These are phyloP conservation scores for Diophrys appendiculata DNA, from an alignment of 73 alveolate species.

Conservation along the genomic window DNA sequence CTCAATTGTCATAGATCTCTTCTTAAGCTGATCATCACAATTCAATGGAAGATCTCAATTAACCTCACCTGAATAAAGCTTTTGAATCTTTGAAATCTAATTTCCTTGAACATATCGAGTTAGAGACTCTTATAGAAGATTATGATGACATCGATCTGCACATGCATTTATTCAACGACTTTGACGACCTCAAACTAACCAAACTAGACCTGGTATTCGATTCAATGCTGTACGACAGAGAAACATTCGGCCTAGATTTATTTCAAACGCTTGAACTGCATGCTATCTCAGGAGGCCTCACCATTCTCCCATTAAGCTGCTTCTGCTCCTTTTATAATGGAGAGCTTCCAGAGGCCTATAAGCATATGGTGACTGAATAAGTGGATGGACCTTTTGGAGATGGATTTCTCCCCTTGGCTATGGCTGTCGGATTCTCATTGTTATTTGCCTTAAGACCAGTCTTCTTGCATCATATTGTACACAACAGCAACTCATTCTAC, in stretches of 20 bases:
- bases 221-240: conserved; percentile 39
- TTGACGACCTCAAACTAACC: conserved; percentile 23
- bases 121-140: conserved; percentile 45
- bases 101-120: conserved; percentile 31
- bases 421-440: conserved; percentile 23
- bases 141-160: conserved; percentile 33
- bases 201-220: conserved; percentile 42
- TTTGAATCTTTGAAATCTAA: no score
- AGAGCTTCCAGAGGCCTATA: conserved; percentile 42
- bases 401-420: conserved; percentile 31
- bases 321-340: conserved; percentile 37
- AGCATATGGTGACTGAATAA: conserved; percentile 1
- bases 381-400: conserved; percentile 53
- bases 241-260: conserved; percentile 21
- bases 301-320: conserved; percentile 28
- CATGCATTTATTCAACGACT: no score
- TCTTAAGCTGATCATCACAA: no score
- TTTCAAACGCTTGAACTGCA: conserved; percentile 33
- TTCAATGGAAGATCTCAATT: no score
- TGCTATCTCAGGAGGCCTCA: conserved; percentile 40
- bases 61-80: no score
- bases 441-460: conserved; percentile 41
- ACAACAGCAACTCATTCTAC: conserved; percentile 24
- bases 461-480: conserved; percentile 27
- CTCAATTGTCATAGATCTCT: no score